Conservation (phyloP, 2,329 filamentous ascomycete species). For the Ambrosiella beaveri region DNA sequence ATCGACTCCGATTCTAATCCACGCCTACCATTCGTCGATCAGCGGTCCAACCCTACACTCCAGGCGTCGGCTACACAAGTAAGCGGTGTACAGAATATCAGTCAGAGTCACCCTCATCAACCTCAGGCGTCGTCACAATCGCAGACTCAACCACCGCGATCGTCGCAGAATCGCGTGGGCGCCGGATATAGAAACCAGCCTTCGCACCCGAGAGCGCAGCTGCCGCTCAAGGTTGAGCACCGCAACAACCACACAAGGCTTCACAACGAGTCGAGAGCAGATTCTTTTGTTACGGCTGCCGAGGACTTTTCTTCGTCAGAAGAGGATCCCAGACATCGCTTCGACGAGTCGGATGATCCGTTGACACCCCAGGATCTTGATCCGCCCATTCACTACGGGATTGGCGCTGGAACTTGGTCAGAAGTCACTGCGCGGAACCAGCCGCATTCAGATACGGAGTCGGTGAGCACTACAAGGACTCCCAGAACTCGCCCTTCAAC, state of each 20-base stretch:
- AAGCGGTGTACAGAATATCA: neutral
- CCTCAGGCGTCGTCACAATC: neutral
- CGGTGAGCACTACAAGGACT: conserved; percentile 4
- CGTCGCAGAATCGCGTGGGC: too few species aligned
- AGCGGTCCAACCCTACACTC: neutral
- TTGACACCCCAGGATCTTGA: conserved; percentile 3
- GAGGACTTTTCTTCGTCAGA: conserved; percentile 12
- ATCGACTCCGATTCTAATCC: conserved; percentile 2
- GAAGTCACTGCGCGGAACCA: conserved; percentile 4
- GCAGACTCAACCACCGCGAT: too few species aligned
- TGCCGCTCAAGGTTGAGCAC: conserved; percentile 1
- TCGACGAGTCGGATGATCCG: neutral
- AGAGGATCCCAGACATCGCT: conserved; percentile 7
- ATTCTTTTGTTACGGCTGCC: conserved; percentile 13
- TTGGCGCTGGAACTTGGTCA: neutral
- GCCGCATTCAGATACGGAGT: neutral
- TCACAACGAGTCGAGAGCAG: conserved; percentile 10
- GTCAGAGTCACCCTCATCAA: neutral
- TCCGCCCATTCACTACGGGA: conserved; percentile 6
- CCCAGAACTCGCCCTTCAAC: conserved; percentile 5
- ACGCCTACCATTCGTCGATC: neutral
- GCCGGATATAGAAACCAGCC: neutral
- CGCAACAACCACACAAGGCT: conserved; percentile 8
- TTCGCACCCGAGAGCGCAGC: conserved; percentile 7
- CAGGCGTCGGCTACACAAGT: neutral